Evolutionary conservation across 192 early-diverging fungal genomes (phyloP), one percentile per base, ranked within the genome.

Genomic region (Thoreauomyces humboldtii): DNA sequence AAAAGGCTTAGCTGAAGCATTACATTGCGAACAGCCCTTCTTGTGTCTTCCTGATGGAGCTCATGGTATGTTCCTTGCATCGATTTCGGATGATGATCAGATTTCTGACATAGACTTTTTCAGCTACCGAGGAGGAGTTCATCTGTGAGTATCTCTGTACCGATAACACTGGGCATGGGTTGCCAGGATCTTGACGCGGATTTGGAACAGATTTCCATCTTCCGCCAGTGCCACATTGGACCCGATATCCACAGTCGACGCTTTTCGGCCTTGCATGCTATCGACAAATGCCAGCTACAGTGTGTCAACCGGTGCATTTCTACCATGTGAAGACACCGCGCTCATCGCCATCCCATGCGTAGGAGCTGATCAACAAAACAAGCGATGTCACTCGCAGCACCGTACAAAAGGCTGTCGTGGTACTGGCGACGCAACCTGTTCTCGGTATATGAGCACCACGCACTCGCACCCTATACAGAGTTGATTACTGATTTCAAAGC

Each of bases 231-330:
- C 65, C 78, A 27, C 59, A 67, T 46, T 89, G 90, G 83, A 52
- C 63, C 15, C 71, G 76, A 2, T 69, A 77, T 21, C 79, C 81
- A 3, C 69, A 85, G 19, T 77, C 80, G 1, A 90, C 90, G 0
- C 53, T 92, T 6, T 92, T 92, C 72, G 90, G 90, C n/a, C 78
- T 92, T 53, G 87, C 89, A 14, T 92, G 90, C 64, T 89, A 88
- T 61, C 74, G 90, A 51, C 90, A 92, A 71, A 89, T 92, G 38
- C 70, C 86, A 56, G 76, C 84, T 25, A 87, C 77, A 27, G 86
- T 86, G 67, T 32, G 53, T 51, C 7, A 17, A 52, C 14, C 31
- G n/a, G 4, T 15, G 24, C 32, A 54, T 33, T 54, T 56, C 12
- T 35, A 33, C 31, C 5, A n/a, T 28, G 29, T 11, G 32, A 17